phyloP scores from a whole-genome alignment of 2,329 filamentous ascomycete species.

The Penicillium sp. region DNA sequence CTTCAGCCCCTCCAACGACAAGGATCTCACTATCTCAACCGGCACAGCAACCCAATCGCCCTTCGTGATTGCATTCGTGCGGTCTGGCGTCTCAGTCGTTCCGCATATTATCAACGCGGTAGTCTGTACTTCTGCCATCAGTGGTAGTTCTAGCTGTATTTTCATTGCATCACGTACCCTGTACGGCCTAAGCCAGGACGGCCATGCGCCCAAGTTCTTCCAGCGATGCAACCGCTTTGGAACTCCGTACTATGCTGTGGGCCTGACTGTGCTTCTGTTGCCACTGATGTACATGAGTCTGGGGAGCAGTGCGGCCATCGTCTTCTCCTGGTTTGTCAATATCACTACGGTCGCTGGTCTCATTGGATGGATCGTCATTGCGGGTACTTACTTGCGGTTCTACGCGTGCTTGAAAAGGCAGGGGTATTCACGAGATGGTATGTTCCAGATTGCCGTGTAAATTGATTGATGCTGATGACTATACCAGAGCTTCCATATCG shows the following conservation, averaged over 20 bases:
- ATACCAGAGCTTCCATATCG: background rate
- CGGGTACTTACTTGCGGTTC: constrained; percentile 1
- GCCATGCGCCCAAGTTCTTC: constrained; percentile 9
- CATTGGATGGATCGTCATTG: constrained; percentile 1
- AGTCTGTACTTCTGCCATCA: constrained; percentile 9
- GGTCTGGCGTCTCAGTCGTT: constrained; percentile 5
- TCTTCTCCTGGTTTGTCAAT: constrained; percentile 9
- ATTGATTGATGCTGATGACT: background rate
- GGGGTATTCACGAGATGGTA: background rate
- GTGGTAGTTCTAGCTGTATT: constrained; percentile 7
- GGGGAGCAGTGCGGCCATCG: background rate
- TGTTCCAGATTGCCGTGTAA: background rate
- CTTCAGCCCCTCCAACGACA: constrained; percentile 5
- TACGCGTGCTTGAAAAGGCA: constrained; percentile 1
- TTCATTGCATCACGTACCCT: constrained; percentile 8
- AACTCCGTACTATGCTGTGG: constrained; percentile 3
- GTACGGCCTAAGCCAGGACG: constrained; percentile 5
- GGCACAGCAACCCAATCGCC: constrained; percentile 8
- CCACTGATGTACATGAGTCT: constrained; percentile 6
- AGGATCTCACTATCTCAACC: background rate
- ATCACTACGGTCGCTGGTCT: constrained; percentile 1
- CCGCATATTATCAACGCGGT: constrained; percentile 15
- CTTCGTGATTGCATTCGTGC: constrained; percentile 9
- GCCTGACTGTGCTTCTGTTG: constrained; percentile 1
- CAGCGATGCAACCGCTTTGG: constrained; percentile 8